Conservation (phyloP, 2,329 filamentous ascomycete genomes). For the Gaeumannomyces tritici region DNA sequence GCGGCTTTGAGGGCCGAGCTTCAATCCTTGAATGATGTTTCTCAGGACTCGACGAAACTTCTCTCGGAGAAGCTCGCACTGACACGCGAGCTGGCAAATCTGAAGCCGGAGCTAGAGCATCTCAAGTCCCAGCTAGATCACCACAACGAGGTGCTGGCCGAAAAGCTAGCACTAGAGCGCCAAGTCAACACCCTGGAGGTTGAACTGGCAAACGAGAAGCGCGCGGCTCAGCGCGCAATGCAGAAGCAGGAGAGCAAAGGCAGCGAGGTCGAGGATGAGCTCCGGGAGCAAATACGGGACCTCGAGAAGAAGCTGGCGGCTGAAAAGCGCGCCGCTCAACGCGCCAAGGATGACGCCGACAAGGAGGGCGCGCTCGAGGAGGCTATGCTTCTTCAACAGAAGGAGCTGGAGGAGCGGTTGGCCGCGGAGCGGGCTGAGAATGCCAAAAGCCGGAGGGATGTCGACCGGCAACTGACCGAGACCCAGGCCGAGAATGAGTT, state of each 20-base stretch:
- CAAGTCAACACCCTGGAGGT: conserved; percentile 70
- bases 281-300: conserved; percentile 19
- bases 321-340: conserved; percentile 16
- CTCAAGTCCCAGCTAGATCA: conserved; percentile 42
- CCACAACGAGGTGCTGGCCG: conserved; percentile 61
- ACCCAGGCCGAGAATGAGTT: conserved; percentile 52
- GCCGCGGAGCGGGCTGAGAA: conserved; percentile 12
- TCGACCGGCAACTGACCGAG: conserved; percentile 47
- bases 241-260: conserved; percentile 25
- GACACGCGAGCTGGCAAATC: conserved; percentile 37
- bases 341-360: conserved; percentile 13
- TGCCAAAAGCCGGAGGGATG: conserved; percentile 22
- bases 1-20: conserved; percentile 53
- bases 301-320: conserved; percentile 30
- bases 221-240: conserved; percentile 49
- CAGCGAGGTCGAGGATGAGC: conserved; percentile 15
- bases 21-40: conserved; percentile 54
- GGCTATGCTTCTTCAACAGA: conserved; percentile 26
- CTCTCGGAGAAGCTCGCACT: conserved; percentile 49
- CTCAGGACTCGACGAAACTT: conserved; percentile 60
- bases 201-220: conserved; percentile 74
- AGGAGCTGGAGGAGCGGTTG: conserved; percentile 13
- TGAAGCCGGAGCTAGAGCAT: conserved; percentile 48
- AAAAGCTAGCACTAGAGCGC: conserved; percentile 72
- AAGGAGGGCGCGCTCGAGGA: conserved; percentile 20